Percentiles rank a stretch among this genome's conserved stretches.
These are phyloP conservation scores for Harringtonia aguacate DNA, from an alignment of 2,329 filamentous ascomycete species.

Conservation along the genomic window DNA sequence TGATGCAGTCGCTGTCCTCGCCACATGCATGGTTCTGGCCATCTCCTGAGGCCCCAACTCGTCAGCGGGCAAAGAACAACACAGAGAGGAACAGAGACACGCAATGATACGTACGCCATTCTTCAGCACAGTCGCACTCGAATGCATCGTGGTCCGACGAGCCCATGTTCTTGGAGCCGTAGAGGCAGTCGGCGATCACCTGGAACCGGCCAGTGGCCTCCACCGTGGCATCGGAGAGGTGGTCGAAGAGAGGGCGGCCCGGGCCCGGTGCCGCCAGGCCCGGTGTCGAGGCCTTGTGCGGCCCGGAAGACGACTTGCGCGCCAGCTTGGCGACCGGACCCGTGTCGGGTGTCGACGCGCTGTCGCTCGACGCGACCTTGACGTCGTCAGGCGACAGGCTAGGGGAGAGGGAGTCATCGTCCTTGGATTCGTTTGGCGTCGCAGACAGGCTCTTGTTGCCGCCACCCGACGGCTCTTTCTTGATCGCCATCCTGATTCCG, in stretches of 20 bases:
- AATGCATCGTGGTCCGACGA: conserved; percentile 81
- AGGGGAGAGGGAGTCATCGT: conserved; percentile 26
- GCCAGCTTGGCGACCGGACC: conserved; percentile 55
- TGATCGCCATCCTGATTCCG: conserved; percentile 20
- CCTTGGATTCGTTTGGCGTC: conserved; percentile 28
- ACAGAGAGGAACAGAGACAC: conserved; percentile 7
- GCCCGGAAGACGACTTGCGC: conserved; percentile 49
- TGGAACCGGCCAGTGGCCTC: conserved; percentile 71
- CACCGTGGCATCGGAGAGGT: conserved; percentile 67
- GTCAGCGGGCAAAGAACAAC: conserved; percentile 10
- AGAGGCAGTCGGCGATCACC: conserved; percentile 75
- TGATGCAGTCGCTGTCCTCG: conserved; percentile 97
- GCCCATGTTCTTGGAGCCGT: conserved; percentile 84
- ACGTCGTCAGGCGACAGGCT: conserved; percentile 32
- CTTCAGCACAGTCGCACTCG: conserved; percentile 90
- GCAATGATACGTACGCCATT: conserved; percentile 67
- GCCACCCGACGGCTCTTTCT: conserved; percentile 27
- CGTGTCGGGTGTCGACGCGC: conserved; percentile 35
- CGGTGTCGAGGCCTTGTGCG: conserved; percentile 51
- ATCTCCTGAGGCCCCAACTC: conserved; percentile 31
- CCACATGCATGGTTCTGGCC: conserved; percentile 76
- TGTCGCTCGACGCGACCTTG: conserved; percentile 34
- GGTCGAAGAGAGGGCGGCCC: conserved; percentile 49
- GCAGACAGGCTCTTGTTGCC: conserved; percentile 14
- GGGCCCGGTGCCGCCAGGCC: conserved; percentile 19